Evolutionary conservation across 306 rosid genomes (phyloP), one percentile per base, ranked within the genome.

Genomic region (Acacia melanoxylon): DNA sequence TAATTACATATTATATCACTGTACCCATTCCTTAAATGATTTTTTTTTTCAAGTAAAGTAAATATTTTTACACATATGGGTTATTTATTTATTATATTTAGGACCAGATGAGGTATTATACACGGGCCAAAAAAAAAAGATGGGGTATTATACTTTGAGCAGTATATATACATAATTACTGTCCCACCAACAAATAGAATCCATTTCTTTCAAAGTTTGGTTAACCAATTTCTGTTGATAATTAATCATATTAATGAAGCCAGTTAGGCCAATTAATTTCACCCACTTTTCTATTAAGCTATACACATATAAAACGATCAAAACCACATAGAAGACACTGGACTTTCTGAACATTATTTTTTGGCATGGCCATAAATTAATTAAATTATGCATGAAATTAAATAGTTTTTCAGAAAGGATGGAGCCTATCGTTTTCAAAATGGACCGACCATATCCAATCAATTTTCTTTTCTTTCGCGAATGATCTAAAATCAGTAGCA

Each of bases 141-240:
- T n/a, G n/a, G 45, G 2, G 27, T 44, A 52, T 48, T 12, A 49
- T 16, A 5, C 19, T 15, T 49, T 6, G n/a, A 49, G n/a, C n/a
- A 49, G 6, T 49, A 49, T 52, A 44, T 61, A 61, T 22, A 51
- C 19, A 61, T 4, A 24, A 46, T 33, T 17, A 56, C 77, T 68
- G 70, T 22, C 51, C 19, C 66, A 77, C 29, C 82, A 17, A 76
- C 16, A 48, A 14, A n/a, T 40, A 41, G 46, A 78, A 56, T 75
- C 75, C 46, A 42, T 75, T 9, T 52, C 41, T 63, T 61, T 9
- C 68, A 78, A 80, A 85, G 83, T 80, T 85, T 78, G 87, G 81
- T 69, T n/a, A 69, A 69, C 77, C 78, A 75, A 78, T 78, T 75
- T 75, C 65, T 48, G 70, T 62, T 61, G 44, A 61, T 76, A 7